Evolutionary conservation across 345 rosid genomes (phyloP), one percentile per base, ranked within the genome.

Genomic region (Crucihimalaya himalaica): DNA sequence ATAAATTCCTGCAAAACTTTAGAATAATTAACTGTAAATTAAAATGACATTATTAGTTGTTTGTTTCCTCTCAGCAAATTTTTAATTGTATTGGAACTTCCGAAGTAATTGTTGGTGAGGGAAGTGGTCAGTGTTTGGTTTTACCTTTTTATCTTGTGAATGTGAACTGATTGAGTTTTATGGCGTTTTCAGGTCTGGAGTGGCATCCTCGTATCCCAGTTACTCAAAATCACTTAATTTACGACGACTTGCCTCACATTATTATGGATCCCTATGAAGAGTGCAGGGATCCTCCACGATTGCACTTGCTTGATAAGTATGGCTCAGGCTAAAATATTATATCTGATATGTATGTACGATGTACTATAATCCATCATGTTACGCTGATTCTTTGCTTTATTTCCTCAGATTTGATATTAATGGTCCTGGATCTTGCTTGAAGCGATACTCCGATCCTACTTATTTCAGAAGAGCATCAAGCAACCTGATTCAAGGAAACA

Each of bases 221-320:
- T 78, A 87, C 83, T 80, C 85, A 86, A 68, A 91, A 85, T 68
- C 97, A 90, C 79, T 86, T 95, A 50, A 82, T 95, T 70, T 87
- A 83, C 81, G 82, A 81, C 72, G 99, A 92, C 78, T 83, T 95
- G 79, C 99, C 97, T 4, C 81, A 55, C 48, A 85, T 86, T 83
- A 81, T 95, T 63, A 88, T 92, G 97, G 96, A 95, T 71, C 84
- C 93, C 2, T 95, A 92, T 73, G 97, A 92, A 79, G 97, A 86
- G 63, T 89, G 97, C 34, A 83, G 80, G 47, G 89, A 87, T 80
- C 92, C 92, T 72, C 99, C 97, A 2, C 89, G 84, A 45, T 66
- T 95, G 45, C 88, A 95, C 63, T 66, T 92, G 80, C 97, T 95
- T 66, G 99, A 95, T 84, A 90, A 81, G 99, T 95, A 90, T 60